Base-by-base conservation (phyloP, 176 grass and related monocot genomes). In the Aegilops longissima region DNA sequence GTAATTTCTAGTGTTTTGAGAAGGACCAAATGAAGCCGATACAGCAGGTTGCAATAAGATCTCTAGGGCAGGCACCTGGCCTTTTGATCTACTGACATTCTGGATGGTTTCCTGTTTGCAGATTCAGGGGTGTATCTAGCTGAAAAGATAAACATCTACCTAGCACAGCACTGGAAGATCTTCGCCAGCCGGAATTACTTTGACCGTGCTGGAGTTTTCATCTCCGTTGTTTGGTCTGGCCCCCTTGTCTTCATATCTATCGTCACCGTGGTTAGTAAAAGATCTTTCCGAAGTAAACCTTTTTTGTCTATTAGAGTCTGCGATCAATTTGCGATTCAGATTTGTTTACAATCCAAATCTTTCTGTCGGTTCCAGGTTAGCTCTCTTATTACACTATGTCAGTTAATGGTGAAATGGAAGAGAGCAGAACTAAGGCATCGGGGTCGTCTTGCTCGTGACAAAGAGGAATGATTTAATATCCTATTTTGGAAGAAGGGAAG, bases 351-450 rank as follows among this genome's bases (percentile, higher is more conserved):
- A 6, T 54, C 14, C 45, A 56, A 10, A 76, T 66, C 9, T 71
- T 64, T 79, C 7, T 52, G 39, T 9, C 40, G 13, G 27, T 80
- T 76, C 59, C 86, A 95, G 91, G 89, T 95, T 77, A 87, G 76
- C 73, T 87, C 81, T 30, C 91, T 95, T 73, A 80, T 95, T 30
- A 79, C 88, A 66, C 81, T 95, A 61, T 93, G 93, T 63, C 66
- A 73, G 17, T 56, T 93, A 34, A 93, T 93, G 68, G 89, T 95
- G 49, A 93, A 95, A 85, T 95, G 89, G 91, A 95, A 95, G 82
- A 95, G 69, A 72, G 90, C 86, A 33, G 93, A 95, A 80, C 89
- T 93, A 45, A 91, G 77, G 84, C 88, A 93, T 77, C 86, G 78
- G 36, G 91, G 63, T 76, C 80, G 52, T 70, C 77, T 95, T 76